phyloP scores from a whole-genome alignment of 202 grass and related monocot species.

The Saccharum hybrid region DNA sequence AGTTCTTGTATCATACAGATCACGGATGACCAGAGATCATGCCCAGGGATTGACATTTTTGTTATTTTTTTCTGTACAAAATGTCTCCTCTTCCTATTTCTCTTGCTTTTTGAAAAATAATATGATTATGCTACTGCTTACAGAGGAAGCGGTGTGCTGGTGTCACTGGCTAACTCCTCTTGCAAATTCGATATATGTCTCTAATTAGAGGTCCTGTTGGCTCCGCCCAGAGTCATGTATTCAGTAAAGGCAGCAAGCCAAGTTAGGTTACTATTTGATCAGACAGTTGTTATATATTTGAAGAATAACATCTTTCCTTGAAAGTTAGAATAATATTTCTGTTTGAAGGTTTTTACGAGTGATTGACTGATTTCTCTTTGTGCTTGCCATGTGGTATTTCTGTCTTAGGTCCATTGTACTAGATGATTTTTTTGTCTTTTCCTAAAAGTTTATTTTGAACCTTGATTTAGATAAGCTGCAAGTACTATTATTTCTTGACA shows the following conservation, averaged over 20 bases:
- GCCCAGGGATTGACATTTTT: neutral
- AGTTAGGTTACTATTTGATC: constrained; percentile 19
- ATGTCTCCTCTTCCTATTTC: neutral
- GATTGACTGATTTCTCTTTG: neutral
- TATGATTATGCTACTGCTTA: neutral
- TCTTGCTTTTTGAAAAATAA: neutral
- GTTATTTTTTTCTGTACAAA: neutral
- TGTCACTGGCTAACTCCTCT: neutral
- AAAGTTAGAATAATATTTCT: neutral
- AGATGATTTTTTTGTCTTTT: neutral
- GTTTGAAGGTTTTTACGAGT: neutral
- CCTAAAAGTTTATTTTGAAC: constrained; percentile 17
- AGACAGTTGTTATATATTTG: constrained; percentile 7
- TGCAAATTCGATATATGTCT: too few species aligned
- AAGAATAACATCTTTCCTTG: constrained; percentile 15
- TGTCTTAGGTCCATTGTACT: neutral
- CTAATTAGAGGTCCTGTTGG: neutral
- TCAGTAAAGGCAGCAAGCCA: constrained; percentile 9
- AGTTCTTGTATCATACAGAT: neutral
- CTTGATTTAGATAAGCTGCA: neutral
- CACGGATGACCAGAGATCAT: neutral
- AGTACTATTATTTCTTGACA: constrained; percentile 1
- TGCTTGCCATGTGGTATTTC: neutral
- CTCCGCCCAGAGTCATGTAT: neutral
- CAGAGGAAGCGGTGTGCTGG: neutral